A percentile compares a stretch with the other conserved stretches of the same genome.
These are phyloP conservation scores for Microbotryomycetes sp. DNA, from an alignment of 1,284 basidiomycete species.

Conservation along the genomic window DNA sequence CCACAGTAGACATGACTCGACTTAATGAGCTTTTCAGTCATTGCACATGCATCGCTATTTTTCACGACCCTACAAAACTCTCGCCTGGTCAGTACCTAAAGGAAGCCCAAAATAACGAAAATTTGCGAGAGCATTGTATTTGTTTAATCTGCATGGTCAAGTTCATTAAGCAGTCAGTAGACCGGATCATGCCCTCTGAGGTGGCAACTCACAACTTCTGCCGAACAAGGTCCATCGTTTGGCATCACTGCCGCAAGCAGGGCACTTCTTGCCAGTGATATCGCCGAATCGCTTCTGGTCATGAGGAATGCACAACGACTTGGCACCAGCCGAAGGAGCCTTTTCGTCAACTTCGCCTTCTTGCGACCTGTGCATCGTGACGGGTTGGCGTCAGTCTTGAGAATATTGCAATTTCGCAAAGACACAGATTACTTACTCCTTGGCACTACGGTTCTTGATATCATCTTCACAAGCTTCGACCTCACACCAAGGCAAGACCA, in stretches of 20 bases:
- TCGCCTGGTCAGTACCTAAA: too few species aligned
- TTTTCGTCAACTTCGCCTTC: conserved; percentile 73
- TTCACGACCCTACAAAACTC: too few species aligned
- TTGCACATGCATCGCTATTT: too few species aligned
- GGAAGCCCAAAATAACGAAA: too few species aligned
- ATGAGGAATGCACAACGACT: conserved; percentile 94
- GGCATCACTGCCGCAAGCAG: conserved; percentile 57
- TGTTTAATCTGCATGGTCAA: too few species aligned
- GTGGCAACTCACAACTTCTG: conserved; percentile 25
- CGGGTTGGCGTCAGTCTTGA: too few species aligned
- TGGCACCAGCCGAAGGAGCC: conserved; percentile 96
- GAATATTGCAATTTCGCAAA: too few species aligned
- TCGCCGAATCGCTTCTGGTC: conserved; percentile 78
- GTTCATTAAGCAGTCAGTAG: too few species aligned
- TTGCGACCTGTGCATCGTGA: conserved; percentile 14
- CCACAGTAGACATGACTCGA: too few species aligned
- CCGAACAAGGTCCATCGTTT: conserved; percentile 56
- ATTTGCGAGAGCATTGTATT: too few species aligned
- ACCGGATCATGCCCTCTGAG: too few species aligned
- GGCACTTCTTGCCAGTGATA: conserved; percentile 66
- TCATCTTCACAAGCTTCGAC: conserved; percentile 89
- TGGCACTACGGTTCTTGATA: conserved; percentile 89
- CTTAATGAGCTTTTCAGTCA: too few species aligned
- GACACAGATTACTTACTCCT: conserved; percentile 65
- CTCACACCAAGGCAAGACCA: conserved; percentile 96